Base-by-base conservation (phyloP, 139 green algal genomes). In the Zygnema cylindricum region DNA sequence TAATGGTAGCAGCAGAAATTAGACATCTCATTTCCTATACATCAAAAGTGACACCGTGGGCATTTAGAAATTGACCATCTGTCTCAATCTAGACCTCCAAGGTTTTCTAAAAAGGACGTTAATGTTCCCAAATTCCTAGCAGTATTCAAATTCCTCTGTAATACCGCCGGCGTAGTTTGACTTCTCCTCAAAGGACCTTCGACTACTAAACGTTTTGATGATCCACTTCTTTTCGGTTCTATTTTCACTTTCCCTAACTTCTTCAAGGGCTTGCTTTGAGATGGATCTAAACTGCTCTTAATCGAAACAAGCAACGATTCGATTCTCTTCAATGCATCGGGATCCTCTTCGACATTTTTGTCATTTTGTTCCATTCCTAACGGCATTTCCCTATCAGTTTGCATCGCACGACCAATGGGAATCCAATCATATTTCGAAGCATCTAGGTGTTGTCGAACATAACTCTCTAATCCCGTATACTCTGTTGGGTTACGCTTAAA, bases 371-470 rank as follows among this genome's bases (percentile, higher is more conserved):
- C 77, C 0, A 41, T 38, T 23, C 38, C 40, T 38, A 85, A 43
- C 78, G 43, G 82, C 82, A 55, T 43, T 41, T 55, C 38, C 11
- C 43, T 41, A 33, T 87, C 82, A 25, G 54, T 81, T n/a, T 87
- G 82, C 82, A 87, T 81, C 30, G 82, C 43, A 41, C 82, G 82
- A 1, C 82, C 82, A 1, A 87, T 87, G 23, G 82, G 82, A 41
- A 87, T 87, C 81, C 81, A 87, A 32, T 87, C 81, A 42, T 79
- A 35, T 30, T 87, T 87, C 30, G 42, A 36, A 25, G 54, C 81
- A 54, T 79, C 81, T 0, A 87, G n/a, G 49, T 49, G 81, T 35
- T 36, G 57, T 1, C 43, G 81, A 39, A 87, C 81, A 32, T 71
- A 69, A n/a, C 39, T 71, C 42, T 87, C 81, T 2, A 89, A 43